phyloP scores from a whole-genome alignment of 495 filamentous ascomycete genomes.

The Annulohypoxylon moriforme region DNA sequence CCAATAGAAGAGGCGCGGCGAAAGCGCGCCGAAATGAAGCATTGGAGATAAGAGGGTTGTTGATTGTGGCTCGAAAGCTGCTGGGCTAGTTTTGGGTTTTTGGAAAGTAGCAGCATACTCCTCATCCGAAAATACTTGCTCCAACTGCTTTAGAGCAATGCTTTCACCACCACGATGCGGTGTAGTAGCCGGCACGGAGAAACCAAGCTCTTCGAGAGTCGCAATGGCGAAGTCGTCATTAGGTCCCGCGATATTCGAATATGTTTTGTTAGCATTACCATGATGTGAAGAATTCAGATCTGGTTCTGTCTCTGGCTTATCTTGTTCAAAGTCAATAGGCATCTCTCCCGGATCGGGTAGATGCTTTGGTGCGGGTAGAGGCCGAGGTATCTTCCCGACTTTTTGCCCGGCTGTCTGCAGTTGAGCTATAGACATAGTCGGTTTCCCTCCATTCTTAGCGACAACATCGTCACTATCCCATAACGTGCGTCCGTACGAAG shows the following conservation, averaged over 20 bases:
- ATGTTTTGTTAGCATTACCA: slow-evolving; percentile 61
- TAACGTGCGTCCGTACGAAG: slow-evolving; percentile 68
- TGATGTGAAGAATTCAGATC: slow-evolving; percentile 69
- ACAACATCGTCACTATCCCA: slow-evolving; percentile 76
- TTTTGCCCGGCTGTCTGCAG: slow-evolving; percentile 62
- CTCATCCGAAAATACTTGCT: slow-evolving; percentile 64
- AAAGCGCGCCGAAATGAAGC: slow-evolving; percentile 75
- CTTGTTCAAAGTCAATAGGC: slow-evolving; percentile 64
- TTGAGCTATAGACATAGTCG: slow-evolving; percentile 75
- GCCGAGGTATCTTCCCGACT: slow-evolving; percentile 64
- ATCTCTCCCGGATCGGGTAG: slow-evolving; percentile 72
- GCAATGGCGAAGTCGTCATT: slow-evolving; percentile 70
- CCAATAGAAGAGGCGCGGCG: slow-evolving; percentile 74
- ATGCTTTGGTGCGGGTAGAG: slow-evolving; percentile 63
- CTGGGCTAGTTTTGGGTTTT: slow-evolving; percentile 76
- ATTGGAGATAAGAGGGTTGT: slow-evolving; percentile 76
- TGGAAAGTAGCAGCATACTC: slow-evolving; percentile 74
- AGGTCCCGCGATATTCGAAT: slow-evolving; percentile 68
- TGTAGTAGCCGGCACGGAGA: slow-evolving; percentile 63
- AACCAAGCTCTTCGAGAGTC: slow-evolving; percentile 71
- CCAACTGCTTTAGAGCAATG: slow-evolving; percentile 63
- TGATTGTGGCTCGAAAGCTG: slow-evolving; percentile 73
- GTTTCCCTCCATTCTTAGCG: slow-evolving; percentile 69
- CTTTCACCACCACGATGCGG: slow-evolving; percentile 73
- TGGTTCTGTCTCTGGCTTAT: slow-evolving; percentile 52